These are phyloP conservation scores for Colletotrichum theobromicola DNA, from an alignment of 2,329 filamentous ascomycete species.

Conservation along the genomic window DNA sequence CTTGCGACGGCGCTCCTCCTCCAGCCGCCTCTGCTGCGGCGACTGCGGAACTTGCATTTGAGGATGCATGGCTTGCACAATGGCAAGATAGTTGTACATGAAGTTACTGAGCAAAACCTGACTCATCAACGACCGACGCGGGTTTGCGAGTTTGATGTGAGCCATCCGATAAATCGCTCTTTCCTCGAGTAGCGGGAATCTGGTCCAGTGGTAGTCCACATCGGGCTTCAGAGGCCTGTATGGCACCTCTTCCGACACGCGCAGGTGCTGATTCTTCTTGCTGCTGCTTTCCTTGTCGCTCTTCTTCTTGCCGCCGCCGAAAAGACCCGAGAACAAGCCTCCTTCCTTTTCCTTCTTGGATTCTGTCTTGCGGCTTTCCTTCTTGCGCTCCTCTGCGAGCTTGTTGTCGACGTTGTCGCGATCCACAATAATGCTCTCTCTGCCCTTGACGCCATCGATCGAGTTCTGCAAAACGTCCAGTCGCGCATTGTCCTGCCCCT, in stretches of 20 bases:
- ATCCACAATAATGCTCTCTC: conserved; percentile 86
- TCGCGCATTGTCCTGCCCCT: conserved; percentile 77
- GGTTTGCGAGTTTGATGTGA: conserved; percentile 98
- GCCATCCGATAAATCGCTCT: conserved; percentile 98
- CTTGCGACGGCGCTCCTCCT: conserved; percentile 58
- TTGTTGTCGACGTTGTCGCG: conserved; percentile 75
- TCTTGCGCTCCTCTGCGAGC: conserved; percentile 82
- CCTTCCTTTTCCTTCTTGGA: conserved; percentile 93
- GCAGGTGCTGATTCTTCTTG: conserved; percentile 77
- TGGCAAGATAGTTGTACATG: conserved; percentile 99
- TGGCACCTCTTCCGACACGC: conserved; percentile 79
- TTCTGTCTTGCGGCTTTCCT: conserved; percentile 79
- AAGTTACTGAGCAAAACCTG: conserved; percentile 98
- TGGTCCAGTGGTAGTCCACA: conserved; percentile 93
- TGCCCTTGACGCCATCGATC: conserved; percentile 75
- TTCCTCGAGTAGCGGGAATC: conserved; percentile 94
- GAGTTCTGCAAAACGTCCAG: conserved; percentile 88
- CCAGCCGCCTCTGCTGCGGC: conserved; percentile 71
- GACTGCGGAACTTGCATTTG: conserved; percentile 90
- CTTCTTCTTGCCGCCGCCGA: conserved; percentile 89
- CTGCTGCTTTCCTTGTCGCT: conserved; percentile 74
- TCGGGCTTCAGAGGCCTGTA: conserved; percentile 80
- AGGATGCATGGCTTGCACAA: conserved; percentile 98
- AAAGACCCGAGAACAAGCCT: conserved; percentile 90
- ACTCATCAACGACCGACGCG: conserved; percentile 86